Percentiles rank a stretch among this genome's conserved stretches.
These are phyloP conservation scores for Suhomyces panamericanus DNA, from an alignment of 1,139 yeast genomes.

Conservation along the genomic window DNA sequence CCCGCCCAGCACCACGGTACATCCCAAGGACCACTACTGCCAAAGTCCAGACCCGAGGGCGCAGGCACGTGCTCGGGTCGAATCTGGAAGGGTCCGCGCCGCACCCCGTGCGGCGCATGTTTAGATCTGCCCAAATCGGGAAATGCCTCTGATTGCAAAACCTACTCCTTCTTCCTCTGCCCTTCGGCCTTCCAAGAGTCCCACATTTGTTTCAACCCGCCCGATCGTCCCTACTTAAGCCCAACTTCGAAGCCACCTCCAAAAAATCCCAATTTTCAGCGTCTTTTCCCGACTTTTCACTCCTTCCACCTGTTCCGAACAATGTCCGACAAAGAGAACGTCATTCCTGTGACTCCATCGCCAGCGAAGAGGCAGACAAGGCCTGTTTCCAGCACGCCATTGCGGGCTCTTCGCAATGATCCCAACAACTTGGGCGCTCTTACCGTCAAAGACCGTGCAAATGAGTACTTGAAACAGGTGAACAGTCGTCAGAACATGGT, in stretches of 20 bases:
- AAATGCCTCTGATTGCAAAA: constrained; percentile 8
- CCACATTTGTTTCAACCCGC: neutral
- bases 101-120: constrained; percentile 5
- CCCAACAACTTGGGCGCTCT: constrained; percentile 5
- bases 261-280: neutral
- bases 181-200: neutral
- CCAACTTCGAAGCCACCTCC: neutral
- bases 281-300: neutral
- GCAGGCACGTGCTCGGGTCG: neutral
- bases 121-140: constrained; percentile 7
- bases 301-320: neutral
- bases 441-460: constrained; percentile 4
- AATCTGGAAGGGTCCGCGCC: neutral
- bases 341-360: constrained; percentile 6
- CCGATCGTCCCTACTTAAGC: neutral
- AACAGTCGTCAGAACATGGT: neutral
- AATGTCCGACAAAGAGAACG: constrained; percentile 13
- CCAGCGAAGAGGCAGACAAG: constrained; percentile 5
- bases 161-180: neutral
- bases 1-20: too few relatives aligned
- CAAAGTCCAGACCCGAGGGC: neutral
- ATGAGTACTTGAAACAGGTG: constrained; percentile 4
- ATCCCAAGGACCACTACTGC: too few relatives aligned
- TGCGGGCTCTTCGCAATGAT: constrained; percentile 6
- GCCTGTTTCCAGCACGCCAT: constrained; percentile 6